Conservation (phyloP, 768 basidiomycete species). For the Tulasnella sp. region DNA sequence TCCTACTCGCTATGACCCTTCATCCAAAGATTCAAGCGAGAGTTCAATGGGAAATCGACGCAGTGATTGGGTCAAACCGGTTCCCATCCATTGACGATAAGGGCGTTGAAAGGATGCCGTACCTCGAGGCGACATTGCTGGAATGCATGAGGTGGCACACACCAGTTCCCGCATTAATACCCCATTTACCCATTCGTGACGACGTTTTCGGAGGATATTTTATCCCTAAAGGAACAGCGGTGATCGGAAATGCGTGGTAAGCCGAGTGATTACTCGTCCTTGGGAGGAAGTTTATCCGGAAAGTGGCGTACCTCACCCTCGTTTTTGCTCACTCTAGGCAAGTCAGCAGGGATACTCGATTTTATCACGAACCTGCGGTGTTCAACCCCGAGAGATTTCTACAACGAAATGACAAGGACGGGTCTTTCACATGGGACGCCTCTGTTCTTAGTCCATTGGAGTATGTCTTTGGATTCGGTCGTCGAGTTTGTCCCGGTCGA, state of each 20-base stretch:
- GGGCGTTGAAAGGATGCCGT: not conserved
- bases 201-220: constrained; percentile 20
- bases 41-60: constrained; percentile 17
- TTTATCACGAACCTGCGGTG: not conserved
- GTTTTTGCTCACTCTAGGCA: not conserved
- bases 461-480: constrained; percentile 16
- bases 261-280: not conserved
- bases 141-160: constrained; percentile 6
- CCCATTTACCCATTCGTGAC: constrained; percentile 16
- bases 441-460: not conserved
- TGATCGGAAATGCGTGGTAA: constrained; percentile 28
- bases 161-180: not conserved
- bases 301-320: no score
- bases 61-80: constrained; percentile 2
- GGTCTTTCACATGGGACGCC: not conserved
- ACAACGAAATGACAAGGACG: not conserved
- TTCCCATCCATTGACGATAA: constrained; percentile 21
- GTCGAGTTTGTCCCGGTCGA: constrained; percentile 1
- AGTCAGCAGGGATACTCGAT: not conserved
- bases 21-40: constrained; percentile 12
- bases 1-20: constrained; percentile 28
- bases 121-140: constrained; percentile 16
- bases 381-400: constrained; percentile 11
- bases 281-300: not conserved
- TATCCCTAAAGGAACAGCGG: constrained; percentile 24